Evolutionary conservation across 768 basidiomycete species (phyloP), one percentile per base, ranked within the genome.

Genomic region (Lentinula lateritia): DNA sequence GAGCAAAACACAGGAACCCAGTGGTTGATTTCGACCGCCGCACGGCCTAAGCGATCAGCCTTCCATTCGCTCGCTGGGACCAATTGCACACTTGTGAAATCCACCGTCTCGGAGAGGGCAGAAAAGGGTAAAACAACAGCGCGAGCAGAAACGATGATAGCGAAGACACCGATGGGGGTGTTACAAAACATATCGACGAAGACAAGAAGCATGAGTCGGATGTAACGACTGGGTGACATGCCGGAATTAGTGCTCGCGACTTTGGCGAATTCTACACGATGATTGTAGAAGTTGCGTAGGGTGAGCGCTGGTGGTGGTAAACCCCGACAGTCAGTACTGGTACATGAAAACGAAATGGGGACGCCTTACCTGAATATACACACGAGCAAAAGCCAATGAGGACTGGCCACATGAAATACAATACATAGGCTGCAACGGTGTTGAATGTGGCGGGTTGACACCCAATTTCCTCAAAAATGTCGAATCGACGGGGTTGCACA

Each of bases 161-260:
- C 64, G 48, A 68, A 72, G 12, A 79, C n/a, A 56, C 72, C 68
- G 63, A 82, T 61, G 3, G 79, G 77, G 61, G 80, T 58, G 60
- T 75, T 77, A 61, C 76, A 72, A 2, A 80, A 10, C 48, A 78
- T 73, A 52, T 83, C 78, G 20, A 74, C 65, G 36, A 68, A 64
- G 16, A 80, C 79, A 18, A 85, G 72, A 23, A 74, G 70, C 80
- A 84, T 81, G 35, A 85, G 75, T 20, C 82, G 80, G 64, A 80
- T 64, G 65, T 82, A 83, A 23, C 77, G 78, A 58, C 69, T 67
- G 57, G 66, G 58, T 64, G 66, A 80, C 34, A 86, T 50, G 23
- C 45, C 36, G 13, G 59, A 60, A 20, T 28, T 32, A 42, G 63
- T 68, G 16, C 16, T 16, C 3, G 48, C 20, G 20, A 60, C 15